Base-by-base conservation (phyloP, 345 rosid species). In the Dipteronia dyeriana region DNA sequence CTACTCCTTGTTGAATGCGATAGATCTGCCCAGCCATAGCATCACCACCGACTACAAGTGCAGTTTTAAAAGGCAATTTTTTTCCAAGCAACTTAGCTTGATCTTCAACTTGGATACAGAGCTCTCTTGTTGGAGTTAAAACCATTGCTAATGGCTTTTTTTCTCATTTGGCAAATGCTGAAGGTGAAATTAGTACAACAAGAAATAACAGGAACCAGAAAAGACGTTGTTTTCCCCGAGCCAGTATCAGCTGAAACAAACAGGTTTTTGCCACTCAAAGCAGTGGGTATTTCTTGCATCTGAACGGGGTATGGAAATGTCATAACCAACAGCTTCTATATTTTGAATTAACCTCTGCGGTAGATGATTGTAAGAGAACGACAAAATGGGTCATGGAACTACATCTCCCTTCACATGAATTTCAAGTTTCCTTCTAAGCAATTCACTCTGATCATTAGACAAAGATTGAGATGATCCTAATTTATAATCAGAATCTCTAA, bases 31-130 rank as follows among this genome's bases (percentile, higher is more conserved):
- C 84, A 66, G 96, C 86, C 87, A 95, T 87, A 70, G 97, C 86
- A 78, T 92, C 96, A 16, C 98, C 98, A 62, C 99, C 98, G 71
- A 95, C 98, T 59, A 93, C 93, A 49, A 95, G 98, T 3, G 99
- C 99, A 65, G 98, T 91, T 83, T 91, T 93, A 79, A 95, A 93
- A 38, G 92, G 98, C 83, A 95, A 83, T 68, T 98, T 97, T 84
- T 88, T 91, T n/a, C 96, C 98, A 38, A 95, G 89, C 77, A 88
- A 69, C 90, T 95, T 95, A 34, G 99, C 99, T 78, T 91, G 93
- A 61, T 90, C 92, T 87, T 95, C 99, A 47, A 93, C 89, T 84
- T 95, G 99, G 75, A 91, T 86, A 57, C 91, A 90, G 19, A 95
- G 94, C 85, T 95, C 98, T 82, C 99, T 90, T 25, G 96, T 93